These are phyloP conservation scores for Cyclotella choctawhatcheeana DNA, from an alignment of 108 stramenopile genomes.

Conservation along the genomic window DNA sequence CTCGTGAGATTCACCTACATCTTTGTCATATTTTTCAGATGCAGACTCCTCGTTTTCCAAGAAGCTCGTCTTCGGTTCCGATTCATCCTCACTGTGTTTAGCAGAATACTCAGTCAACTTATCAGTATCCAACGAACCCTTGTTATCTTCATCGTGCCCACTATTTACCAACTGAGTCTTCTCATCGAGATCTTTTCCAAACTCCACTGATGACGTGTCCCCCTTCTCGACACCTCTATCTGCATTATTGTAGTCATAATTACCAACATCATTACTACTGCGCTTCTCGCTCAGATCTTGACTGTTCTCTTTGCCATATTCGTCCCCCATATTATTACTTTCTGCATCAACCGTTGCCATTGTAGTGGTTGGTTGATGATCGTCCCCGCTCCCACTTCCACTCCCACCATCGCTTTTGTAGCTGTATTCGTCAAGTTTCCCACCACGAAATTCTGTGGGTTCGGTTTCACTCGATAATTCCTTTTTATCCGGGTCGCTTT, in stretches of 20 bases:
- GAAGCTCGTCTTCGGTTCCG: too few relatives aligned
- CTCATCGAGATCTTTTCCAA: not conserved
- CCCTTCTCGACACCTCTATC: not conserved
- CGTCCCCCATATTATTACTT: too few relatives aligned
- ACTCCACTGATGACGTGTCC: not conserved
- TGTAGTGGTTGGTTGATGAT: too few relatives aligned
- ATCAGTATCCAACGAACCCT: not conserved
- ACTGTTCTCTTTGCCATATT: slow-evolving; percentile 3
- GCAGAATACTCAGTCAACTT: not conserved
- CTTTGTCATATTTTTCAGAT: not conserved
- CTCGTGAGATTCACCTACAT: not conserved
- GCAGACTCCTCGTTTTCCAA: too few relatives aligned
- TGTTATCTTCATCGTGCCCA: not conserved
- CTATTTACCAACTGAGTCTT: not conserved
- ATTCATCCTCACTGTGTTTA: not conserved
- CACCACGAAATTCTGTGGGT: too few relatives aligned
- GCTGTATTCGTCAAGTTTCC: too few relatives aligned
- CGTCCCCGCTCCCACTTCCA: too few relatives aligned
- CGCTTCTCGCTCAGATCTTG: not conserved
- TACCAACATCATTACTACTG: slow-evolving; percentile 2
- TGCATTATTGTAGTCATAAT: not conserved
- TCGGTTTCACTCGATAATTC: too few relatives aligned
- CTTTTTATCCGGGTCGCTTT: too few relatives aligned
- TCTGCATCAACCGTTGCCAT: too few relatives aligned
- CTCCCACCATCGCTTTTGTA: too few relatives aligned